Evolutionary conservation across 306 rosid species (phyloP).

Genomic region (Gynostemma pentaphyllum): DNA sequence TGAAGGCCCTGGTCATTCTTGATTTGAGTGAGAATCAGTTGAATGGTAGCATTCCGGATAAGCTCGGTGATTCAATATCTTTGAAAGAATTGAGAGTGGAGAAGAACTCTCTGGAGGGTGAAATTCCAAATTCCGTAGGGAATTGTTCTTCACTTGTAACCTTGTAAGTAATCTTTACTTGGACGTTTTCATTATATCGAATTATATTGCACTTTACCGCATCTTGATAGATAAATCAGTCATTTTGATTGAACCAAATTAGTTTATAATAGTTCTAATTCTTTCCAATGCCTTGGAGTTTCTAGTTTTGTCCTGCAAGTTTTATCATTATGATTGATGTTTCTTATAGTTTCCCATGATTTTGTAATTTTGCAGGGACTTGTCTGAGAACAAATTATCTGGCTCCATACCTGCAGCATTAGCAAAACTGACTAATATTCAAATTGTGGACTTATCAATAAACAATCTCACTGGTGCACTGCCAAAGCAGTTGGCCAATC

Average conservation of each 20-base stretch:
- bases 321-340: neutral
- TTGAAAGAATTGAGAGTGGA: slow-evolving; percentile 58
- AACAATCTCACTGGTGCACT: slow-evolving; percentile 66
- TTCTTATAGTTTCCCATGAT: neutral
- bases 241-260: neutral
- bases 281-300: neutral
- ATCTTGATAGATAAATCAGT: neutral
- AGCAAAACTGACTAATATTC: slow-evolving; percentile 56
- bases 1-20: slow-evolving; percentile 46
- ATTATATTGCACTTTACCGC: neutral
- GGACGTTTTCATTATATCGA: neutral
- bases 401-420: slow-evolving; percentile 66
- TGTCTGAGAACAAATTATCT: slow-evolving; percentile 52
- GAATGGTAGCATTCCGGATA: slow-evolving; percentile 65
- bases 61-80: slow-evolving; percentile 52
- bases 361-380: slow-evolving; percentile 36
- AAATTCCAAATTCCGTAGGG: slow-evolving; percentile 56
- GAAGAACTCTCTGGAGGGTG: slow-evolving; percentile 53
- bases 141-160: slow-evolving; percentile 62
- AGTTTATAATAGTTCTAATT: too few species aligned
- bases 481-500: slow-evolving; percentile 84
- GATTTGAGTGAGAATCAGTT: slow-evolving; percentile 67
- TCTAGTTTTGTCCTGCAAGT: neutral
- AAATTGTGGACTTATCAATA: slow-evolving; percentile 65
- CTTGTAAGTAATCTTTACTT: slow-evolving; percentile 51